Evolutionary conservation across 78 protist species (phyloP).

Genomic region (Guillardia theta): DNA sequence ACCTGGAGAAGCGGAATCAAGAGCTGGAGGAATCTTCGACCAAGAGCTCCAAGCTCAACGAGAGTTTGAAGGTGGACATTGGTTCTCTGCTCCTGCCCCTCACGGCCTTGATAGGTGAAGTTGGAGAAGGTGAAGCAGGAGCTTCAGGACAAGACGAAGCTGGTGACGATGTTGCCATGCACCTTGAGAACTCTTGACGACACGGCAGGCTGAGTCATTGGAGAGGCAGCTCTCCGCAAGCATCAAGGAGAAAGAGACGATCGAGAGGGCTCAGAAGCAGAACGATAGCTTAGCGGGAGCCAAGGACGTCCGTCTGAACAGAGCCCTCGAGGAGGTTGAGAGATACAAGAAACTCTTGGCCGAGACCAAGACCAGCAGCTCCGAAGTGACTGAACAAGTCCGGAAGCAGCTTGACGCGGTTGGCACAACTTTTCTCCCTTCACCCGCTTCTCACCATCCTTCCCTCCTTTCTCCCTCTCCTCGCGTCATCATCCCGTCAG

Average conservation of each 20-base stretch:
- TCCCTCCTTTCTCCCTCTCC: background rate
- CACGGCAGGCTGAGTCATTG: background rate
- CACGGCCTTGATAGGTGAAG: too few relatives aligned
- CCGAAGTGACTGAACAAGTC: background rate
- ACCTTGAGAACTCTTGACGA: background rate
- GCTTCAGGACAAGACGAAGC: background rate
- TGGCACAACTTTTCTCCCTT: background rate
- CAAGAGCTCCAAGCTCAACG: background rate
- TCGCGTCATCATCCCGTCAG: background rate
- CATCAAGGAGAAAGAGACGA: background rate
- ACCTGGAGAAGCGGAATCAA: background rate
- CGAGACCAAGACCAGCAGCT: background rate
- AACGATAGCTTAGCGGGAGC: background rate
- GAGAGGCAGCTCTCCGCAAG: background rate
- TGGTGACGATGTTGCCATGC: background rate
- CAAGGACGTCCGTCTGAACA: slow-evolving; percentile 27
- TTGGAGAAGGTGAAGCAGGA: background rate
- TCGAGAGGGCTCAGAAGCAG: background rate
- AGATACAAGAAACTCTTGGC: background rate
- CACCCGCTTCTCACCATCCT: background rate
- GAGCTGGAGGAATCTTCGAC: background rate
- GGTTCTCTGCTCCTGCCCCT: too few relatives aligned
- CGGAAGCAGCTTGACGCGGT: background rate
- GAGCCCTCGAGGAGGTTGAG: slow-evolving; percentile 52
- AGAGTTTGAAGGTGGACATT: background rate